Evolutionary conservation across 2,329 filamentous ascomycete genomes (phyloP), one percentile per base, ranked within the genome.

Genomic region (Hypoxylon sp.): DNA sequence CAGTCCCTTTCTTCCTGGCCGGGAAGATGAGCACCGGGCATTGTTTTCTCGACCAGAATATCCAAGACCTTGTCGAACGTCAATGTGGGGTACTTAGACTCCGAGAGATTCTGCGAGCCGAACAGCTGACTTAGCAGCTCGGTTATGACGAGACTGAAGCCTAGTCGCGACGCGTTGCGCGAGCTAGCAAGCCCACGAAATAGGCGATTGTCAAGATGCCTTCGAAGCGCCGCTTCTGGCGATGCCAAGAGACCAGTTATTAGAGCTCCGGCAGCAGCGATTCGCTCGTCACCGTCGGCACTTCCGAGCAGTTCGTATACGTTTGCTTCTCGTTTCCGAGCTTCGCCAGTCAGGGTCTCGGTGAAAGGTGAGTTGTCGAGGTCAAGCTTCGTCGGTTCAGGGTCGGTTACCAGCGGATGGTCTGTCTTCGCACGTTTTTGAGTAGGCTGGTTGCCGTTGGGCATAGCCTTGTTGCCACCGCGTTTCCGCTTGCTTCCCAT

Each of bases 171-270:
- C 10, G 91, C 91, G 77, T 97, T 97, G 55, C 92, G 88, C 51
- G 92, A 89, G 72, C 92, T 97, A 60, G 93, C 92, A 15, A 98
- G 85, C 35, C 95, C 95, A 51, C 91, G 87, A 73, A 97, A 91
- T 31, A 99, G 80, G 21, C 89, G 83, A 70, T 84, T 84, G 62
- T 86, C 83, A 24, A 88, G 75, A 66, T 88, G 86, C 56, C 84
- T 77, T 64, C 80, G 73, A 11, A 88, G 75, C 2, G 84, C 81
- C 1, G 76, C 66, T 69, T 88, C 84, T 17, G 83, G 74, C 38
- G 76, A 77, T 33, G 73, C 79, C 1, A 88, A 69, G 1, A 88
- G 77, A 6, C 81, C 81, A 0, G 81, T 82, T 4, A 88, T 73
- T 26, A 88, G 82, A 18, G 80, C 82, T 58, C 82, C 80, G 24